Evolutionary conservation across 352 stramenopile species (phyloP).

Genomic region (Phytopythium cucurbitacearum): DNA sequence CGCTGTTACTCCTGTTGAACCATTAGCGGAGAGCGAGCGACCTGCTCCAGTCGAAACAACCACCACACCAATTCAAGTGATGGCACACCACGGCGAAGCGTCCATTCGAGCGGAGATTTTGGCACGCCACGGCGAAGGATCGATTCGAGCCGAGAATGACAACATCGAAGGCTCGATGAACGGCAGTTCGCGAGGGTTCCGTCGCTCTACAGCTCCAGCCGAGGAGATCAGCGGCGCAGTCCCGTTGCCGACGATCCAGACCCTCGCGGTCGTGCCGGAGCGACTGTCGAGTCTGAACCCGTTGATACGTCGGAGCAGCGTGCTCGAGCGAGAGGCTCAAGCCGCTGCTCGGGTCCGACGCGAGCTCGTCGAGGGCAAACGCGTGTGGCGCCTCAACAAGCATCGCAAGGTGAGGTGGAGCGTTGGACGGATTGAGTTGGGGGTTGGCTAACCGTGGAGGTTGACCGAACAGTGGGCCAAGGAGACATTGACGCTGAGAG

Average conservation of each 20-base stretch:
- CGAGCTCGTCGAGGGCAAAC: conserved; percentile 5
- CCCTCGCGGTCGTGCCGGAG: background rate
- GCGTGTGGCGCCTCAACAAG: conserved; percentile 7
- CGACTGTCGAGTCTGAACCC: conserved; percentile 1
- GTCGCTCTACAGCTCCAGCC: too few relatives aligned
- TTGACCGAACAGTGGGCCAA: conserved; percentile 22
- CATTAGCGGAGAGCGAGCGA: background rate
- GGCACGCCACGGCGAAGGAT: too few relatives aligned
- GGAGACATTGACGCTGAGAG: conserved; percentile 23
- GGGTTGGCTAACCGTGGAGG: too few relatives aligned
- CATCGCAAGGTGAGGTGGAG: background rate
- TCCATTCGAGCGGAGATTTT: too few relatives aligned
- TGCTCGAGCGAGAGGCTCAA: background rate
- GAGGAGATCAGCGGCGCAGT: too few relatives aligned
- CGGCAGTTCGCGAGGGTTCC: too few relatives aligned
- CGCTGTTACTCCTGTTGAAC: background rate
- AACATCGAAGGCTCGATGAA: too few relatives aligned
- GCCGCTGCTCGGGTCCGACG: background rate
- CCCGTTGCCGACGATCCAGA: background rate
- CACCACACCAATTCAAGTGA: too few relatives aligned
- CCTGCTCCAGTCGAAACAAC: too few relatives aligned
- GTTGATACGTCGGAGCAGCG: background rate
- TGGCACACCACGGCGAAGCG: too few relatives aligned
- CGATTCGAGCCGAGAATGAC: too few relatives aligned
- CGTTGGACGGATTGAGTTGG: background rate